phyloP scores from a whole-genome alignment of 495 filamentous ascomycete genomes.

The Hyphodiscus hymeniophilus region DNA sequence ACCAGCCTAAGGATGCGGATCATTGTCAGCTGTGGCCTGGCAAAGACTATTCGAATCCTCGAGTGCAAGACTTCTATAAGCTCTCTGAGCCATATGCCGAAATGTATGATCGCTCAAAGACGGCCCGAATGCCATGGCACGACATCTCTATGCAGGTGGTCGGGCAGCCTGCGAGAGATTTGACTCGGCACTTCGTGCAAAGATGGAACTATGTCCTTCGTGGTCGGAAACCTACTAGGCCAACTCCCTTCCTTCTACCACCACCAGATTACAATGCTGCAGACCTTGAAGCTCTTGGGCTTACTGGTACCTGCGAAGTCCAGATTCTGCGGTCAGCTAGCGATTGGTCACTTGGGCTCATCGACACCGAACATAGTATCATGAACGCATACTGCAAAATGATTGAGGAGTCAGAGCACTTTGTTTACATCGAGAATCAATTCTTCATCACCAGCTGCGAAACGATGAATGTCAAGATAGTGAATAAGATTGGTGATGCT shows the following conservation, averaged over 20 bases:
- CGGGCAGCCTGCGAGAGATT: conserved; percentile 87
- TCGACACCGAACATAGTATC: conserved; percentile 85
- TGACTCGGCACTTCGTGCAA: conserved; percentile 97
- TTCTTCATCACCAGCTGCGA: conserved; percentile 96
- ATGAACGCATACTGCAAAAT: conserved; percentile 92
- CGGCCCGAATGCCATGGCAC: conserved; percentile 97
- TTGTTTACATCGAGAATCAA: conserved; percentile 98
- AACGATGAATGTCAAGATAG: conserved; percentile 76
- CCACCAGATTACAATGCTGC: conserved; percentile 82
- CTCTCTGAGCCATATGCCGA: conserved; percentile 95
- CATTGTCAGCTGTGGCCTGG: conserved; percentile 96
- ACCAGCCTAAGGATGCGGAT: conserved; percentile 79
- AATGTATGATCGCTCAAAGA: conserved; percentile 88
- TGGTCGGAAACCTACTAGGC: conserved; percentile 85
- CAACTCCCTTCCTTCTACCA: conserved; percentile 87
- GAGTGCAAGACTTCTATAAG: conserved; percentile 89
- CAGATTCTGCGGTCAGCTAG: conserved; percentile 88
- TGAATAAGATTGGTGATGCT: conserved; percentile 92
- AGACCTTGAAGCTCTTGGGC: conserved; percentile 78
- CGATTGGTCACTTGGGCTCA: conserved; percentile 86
- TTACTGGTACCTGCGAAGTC: conserved; percentile 90
- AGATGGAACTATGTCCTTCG: conserved; percentile 97
- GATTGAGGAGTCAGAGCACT: conserved; percentile 92
- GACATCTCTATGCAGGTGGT: conserved; percentile 99
- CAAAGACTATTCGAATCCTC: conserved; percentile 97